Percentiles rank a stretch among this genome's conserved stretches.
These are phyloP conservation scores for Hymenoscyphus infarciens DNA, from an alignment of 2,329 filamentous ascomycete genomes.

Conservation along the genomic window DNA sequence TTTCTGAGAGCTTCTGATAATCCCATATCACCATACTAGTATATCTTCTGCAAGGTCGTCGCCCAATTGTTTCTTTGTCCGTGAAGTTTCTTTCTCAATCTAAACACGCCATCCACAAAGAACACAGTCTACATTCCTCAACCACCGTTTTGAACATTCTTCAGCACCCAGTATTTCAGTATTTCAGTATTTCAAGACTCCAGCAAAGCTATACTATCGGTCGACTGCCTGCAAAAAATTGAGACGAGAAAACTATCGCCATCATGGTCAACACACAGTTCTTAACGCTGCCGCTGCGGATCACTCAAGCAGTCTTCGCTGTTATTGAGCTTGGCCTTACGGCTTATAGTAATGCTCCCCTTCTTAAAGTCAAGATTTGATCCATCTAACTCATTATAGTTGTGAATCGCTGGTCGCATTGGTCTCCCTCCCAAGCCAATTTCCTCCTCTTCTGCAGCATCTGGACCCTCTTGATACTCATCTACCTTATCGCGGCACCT, in stretches of 20 bases:
- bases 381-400: conserved; percentile 1
- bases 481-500: conserved; percentile 67
- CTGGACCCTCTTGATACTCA: conserved; percentile 70
- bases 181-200: not conserved
- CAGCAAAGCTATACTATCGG: not conserved
- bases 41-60: not conserved
- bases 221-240: not conserved
- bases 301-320: conserved; percentile 62
- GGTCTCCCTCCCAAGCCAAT: conserved; percentile 56
- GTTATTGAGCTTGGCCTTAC: conserved; percentile 73
- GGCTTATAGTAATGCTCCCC: conserved; percentile 59
- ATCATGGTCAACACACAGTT: conserved; percentile 26
- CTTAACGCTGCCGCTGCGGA: conserved; percentile 61
- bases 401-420: conserved; percentile 30
- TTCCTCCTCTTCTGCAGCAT: conserved; percentile 78
- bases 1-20: no score
- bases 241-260: not conserved
- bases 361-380: not conserved
- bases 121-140: not conserved
- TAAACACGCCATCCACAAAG: not conserved
- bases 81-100: not conserved
- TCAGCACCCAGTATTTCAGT: not conserved
- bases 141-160: not conserved
- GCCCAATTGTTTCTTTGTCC: not conserved
- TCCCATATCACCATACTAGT: not conserved